Conservation (phyloP, 805 yeast genomes). For the Yamadazyma tumulicola region DNA sequence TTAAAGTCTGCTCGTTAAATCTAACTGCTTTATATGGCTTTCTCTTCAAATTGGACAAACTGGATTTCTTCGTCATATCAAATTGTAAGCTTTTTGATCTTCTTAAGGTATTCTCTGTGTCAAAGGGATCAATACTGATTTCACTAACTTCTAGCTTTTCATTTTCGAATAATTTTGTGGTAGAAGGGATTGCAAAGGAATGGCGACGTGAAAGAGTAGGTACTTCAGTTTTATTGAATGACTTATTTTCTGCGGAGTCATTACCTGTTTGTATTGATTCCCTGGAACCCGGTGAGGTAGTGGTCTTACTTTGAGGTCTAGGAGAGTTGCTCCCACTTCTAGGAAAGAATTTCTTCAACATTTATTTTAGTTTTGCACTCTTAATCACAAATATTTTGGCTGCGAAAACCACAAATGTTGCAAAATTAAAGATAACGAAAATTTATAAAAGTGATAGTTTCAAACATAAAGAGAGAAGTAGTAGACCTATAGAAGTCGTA, state of each 20-base stretch:
- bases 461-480: too few species aligned
- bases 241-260: too few species aligned
- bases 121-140: constrained; percentile 20
- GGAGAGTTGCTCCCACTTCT: too few species aligned
- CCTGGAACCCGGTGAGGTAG: neutral
- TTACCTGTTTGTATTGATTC: neutral
- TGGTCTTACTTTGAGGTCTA: too few species aligned
- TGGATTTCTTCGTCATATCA: constrained; percentile 6
- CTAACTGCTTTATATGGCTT: constrained; percentile 10
- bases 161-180: constrained; percentile 3
- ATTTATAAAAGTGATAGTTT: too few species aligned
- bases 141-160: constrained; percentile 12
- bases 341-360: too few species aligned
- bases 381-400: too few species aligned
- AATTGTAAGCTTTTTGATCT: constrained; percentile 15
- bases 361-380: too few species aligned
- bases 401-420: too few species aligned
- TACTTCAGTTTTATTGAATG: too few species aligned
- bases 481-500: too few species aligned
- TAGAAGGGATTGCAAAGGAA: constrained; percentile 11
- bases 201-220: constrained; percentile 12
- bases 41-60: constrained; percentile 10
- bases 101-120: constrained; percentile 11
- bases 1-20: constrained; percentile 4
- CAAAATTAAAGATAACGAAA: too few species aligned